phyloP scores from a whole-genome alignment of 257 asterid species.

The Coffea canephora region DNA sequence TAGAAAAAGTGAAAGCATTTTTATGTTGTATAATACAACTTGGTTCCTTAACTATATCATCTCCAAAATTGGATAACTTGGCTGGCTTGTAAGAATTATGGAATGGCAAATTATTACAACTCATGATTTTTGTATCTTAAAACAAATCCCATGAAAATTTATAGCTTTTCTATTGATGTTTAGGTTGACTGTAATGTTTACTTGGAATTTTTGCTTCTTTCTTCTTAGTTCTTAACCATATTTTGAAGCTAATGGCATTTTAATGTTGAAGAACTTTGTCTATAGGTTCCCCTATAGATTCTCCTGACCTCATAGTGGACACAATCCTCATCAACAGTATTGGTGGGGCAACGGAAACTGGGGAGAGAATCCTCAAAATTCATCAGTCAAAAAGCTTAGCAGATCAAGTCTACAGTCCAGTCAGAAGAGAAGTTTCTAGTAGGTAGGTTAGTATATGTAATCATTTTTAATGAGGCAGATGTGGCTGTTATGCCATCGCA shows the following conservation, averaged over 20 bases:
- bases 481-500: not conserved
- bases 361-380: constrained; percentile 34
- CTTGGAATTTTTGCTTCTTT: not conserved
- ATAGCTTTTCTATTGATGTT: not conserved
- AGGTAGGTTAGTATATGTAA: constrained; percentile 37
- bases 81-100: not conserved
- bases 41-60: not conserved
- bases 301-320: constrained; percentile 28
- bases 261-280: constrained; percentile 28
- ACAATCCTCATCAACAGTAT: constrained; percentile 28
- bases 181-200: not conserved
- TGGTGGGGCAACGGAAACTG: constrained; percentile 28
- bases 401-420: constrained; percentile 47
- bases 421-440: constrained; percentile 46
- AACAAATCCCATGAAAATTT: not conserved
- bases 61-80: not conserved
- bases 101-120: not conserved
- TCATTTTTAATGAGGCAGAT: not conserved
- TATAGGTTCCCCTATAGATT: constrained; percentile 27
- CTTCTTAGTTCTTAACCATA: not conserved
- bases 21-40: not conserved
- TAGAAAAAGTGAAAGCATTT: not conserved
- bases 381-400: constrained; percentile 32
- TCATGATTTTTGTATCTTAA: not conserved
- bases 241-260: constrained; percentile 14